Evolutionary conservation across 2,329 filamentous ascomycete genomes (phyloP).

Genomic region (Arthroderma sp.): DNA sequence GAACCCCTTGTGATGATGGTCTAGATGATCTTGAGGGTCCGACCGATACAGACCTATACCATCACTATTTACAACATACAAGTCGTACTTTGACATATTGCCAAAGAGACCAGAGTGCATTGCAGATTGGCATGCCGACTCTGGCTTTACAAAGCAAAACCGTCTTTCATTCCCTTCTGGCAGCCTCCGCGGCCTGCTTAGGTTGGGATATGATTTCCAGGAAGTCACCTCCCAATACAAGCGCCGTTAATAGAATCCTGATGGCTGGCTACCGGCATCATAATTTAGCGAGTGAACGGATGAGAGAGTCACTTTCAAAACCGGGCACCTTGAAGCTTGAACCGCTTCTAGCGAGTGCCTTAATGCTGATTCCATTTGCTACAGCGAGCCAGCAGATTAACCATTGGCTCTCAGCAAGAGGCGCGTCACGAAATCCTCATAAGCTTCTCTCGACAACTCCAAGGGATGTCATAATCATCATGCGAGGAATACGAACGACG

Average conservation of each 20-base stretch:
- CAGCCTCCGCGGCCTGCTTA: conserved; percentile 8
- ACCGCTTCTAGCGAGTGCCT: conserved; percentile 10
- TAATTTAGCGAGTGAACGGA: conserved; percentile 10
- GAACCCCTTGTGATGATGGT: neutral
- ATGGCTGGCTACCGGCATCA: conserved; percentile 11
- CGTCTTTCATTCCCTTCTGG: conserved; percentile 6
- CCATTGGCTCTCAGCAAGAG: conserved; percentile 7
- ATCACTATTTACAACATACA: conserved; percentile 4
- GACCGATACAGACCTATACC: conserved; percentile 2
- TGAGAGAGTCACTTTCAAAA: conserved; percentile 10
- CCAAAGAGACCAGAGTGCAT: conserved; percentile 1
- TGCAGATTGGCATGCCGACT: conserved; percentile 4
- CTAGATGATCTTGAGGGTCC: neutral
- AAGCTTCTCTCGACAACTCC: conserved; percentile 3
- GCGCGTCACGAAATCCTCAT: neutral
- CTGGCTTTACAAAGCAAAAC: conserved; percentile 1
- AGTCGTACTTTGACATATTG: conserved; percentile 1
- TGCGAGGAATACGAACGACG: conserved; percentile 1
- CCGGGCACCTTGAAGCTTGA: conserved; percentile 6
- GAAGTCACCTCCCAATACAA: conserved; percentile 1
- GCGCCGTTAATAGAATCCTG: conserved; percentile 3
- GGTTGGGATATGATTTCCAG: conserved; percentile 11
- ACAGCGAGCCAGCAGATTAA: conserved; percentile 9
- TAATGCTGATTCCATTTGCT: conserved; percentile 10
- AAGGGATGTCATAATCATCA: conserved; percentile 3